Evolutionary conservation across 2,329 filamentous ascomycete genomes (phyloP).

Genomic region (Botrytis cinerea): DNA sequence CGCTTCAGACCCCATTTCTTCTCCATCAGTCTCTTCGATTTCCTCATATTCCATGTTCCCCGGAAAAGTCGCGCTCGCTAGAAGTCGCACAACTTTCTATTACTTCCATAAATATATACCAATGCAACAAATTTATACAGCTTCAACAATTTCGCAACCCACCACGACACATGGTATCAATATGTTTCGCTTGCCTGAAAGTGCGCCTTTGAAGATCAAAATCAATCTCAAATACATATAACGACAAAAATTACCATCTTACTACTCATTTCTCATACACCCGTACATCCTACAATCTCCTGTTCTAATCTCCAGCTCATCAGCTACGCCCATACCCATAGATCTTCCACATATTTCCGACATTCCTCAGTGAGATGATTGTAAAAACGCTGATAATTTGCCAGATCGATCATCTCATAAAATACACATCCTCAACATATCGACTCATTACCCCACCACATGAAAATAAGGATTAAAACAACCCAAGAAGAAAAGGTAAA

Average conservation of each 20-base stretch:
- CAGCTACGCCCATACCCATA: neutral
- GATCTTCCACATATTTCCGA: neutral
- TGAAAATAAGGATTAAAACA: neutral
- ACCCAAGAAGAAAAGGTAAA: neutral
- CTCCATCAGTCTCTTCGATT: neutral
- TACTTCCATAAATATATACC: neutral
- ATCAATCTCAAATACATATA: neutral
- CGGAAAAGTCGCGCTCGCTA: no score
- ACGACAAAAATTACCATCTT: neutral
- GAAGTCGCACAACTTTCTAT: neutral
- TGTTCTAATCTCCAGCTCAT: neutral
- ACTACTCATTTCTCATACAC: neutral
- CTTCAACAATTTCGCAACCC: neutral
- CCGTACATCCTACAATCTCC: neutral
- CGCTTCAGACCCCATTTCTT: neutral
- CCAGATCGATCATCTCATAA: neutral
- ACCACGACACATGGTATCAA: conserved; percentile 1
- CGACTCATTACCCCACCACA: neutral
- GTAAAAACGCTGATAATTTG: neutral
- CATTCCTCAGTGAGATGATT: neutral
- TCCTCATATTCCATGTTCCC: neutral
- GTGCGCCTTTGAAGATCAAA: neutral
- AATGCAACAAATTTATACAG: neutral
- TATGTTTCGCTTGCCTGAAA: neutral
- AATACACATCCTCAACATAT: neutral